A percentile compares a stretch with the other conserved stretches of the same genome.
These are phyloP conservation scores for Hypoxylon lenormandii DNA, from an alignment of 495 filamentous ascomycete species.

Conservation along the genomic window DNA sequence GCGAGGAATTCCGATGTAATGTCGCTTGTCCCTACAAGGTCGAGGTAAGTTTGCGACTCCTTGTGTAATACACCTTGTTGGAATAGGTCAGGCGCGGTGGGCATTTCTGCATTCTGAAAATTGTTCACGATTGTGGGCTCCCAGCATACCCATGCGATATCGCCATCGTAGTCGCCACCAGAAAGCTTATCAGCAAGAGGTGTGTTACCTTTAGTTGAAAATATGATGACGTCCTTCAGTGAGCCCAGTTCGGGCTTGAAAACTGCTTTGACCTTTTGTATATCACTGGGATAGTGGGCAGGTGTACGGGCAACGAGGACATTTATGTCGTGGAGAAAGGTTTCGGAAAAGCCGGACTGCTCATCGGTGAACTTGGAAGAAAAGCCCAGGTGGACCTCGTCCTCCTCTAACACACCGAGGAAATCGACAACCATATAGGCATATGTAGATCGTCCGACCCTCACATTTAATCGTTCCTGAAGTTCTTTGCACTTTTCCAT, in stretches of 20 bases:
- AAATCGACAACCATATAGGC: conserved; percentile 87
- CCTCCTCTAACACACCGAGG: conserved; percentile 72
- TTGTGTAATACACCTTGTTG: conserved; percentile 70
- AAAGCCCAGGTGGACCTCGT: conserved; percentile 84
- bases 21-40: conserved; percentile 52
- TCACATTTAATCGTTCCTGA: conserved; percentile 75
- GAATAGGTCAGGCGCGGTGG: conserved; percentile 60
- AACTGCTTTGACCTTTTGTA: conserved; percentile 73
- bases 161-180: conserved; percentile 95
- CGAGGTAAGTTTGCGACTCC: conserved; percentile 64
- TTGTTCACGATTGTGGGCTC: conserved; percentile 76
- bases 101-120: conserved; percentile 78
- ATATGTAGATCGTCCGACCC: conserved; percentile 78
- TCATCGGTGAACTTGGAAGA: conserved; percentile 73
- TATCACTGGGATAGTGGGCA: conserved; percentile 82
- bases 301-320: conserved; percentile 88
- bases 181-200: conserved; percentile 84
- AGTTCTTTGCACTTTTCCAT: conserved; percentile 66
- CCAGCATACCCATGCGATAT: conserved; percentile 92
- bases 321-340: conserved; percentile 73
- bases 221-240: conserved; percentile 89
- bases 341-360: conserved; percentile 66
- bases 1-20: conserved; percentile 62
- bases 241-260: conserved; percentile 75
- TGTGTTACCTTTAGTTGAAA: conserved; percentile 74